Base-by-base conservation (phyloP, 208 protist species). In the Entamoeba invadens region DNA sequence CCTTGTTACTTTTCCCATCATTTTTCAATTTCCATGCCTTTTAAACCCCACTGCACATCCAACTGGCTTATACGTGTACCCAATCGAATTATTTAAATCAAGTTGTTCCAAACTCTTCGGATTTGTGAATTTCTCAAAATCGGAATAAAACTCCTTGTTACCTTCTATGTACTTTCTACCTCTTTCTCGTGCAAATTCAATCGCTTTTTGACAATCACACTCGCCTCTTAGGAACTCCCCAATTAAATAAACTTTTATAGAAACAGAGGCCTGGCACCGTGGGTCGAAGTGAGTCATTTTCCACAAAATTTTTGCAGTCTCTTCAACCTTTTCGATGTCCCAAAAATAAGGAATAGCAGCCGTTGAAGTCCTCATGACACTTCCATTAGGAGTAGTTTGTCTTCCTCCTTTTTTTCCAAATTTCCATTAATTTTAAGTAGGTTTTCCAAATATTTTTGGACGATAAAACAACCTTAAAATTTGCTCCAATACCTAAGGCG, bases 291-390 rank as follows among this genome's bases (percentile, higher is more conserved):
- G n/a, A n/a, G n/a, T n/a, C n/a, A n/a, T n/a, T 45, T 92, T 91
- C 18, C 47, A 14, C 44, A 46, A 93, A 45, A 44, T 16, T 0
- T 95, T 31, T 8, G 95, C 93, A 45, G 96, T 96, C 2, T n/a
- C 77, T 16, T 92, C 8, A 42, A 96, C 95, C 25, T 2, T n/a
- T 21, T 94, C 46, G 94, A 16, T 18, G 92, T 91, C 0, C 93
- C 95, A 38, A 96, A 3, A n/a, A n/a, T n/a, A n/a, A n/a, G n/a
- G n/a, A n/a, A n/a, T n/a, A n/a, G n/a, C n/a, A n/a, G n/a, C n/a
- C 6, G 96, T 92, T 0, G 95, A 94, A 3, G 95, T 96, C 45
- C 95, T 77, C 95, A 96, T 96, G 1, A 96, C 87, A 16, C 94
- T 72, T 5, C 95, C 95, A 46, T 96, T 96, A 46, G 95, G 94